Base-by-base conservation (phyloP, 2,329 filamentous ascomycete genomes). In the Nakataea oryzae region DNA sequence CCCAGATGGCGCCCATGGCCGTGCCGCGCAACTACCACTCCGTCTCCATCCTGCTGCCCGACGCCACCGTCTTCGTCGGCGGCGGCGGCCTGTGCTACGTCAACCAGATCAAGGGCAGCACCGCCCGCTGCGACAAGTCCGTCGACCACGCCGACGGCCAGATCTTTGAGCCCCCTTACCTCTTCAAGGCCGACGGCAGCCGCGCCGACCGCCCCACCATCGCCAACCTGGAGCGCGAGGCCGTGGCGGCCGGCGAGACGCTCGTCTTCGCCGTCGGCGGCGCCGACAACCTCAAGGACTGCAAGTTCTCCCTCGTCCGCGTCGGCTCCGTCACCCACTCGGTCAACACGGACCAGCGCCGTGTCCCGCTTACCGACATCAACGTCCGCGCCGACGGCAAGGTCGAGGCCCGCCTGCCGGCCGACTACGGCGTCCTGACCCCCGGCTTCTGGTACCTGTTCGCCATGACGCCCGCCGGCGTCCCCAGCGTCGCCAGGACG, bases 401-500 rank as follows among this genome's bases (percentile, higher is more conserved):
- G 34, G 34, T 59, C 58, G 47, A 34, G 24, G 58, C 47, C 34
- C 30, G 24, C n/a, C 69, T 83, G 5, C 81, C 81, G 0, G 64
- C 65, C 3, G 81, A 84, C 63, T 64, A 76, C 0, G 82, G 81
- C 3, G 71, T 84, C 27, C 67, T 78, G 7, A 64, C 83, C 3
- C 82, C 82, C 0, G 83, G 81, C 0, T 81, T 77, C 66, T 85
- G 78, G 73, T 79, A 80, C 70, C 67, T 85, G 9, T 85, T 84
- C 68, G 81, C 76, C 0, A 70, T 81, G n/a, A 70, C 79, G 62
- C 64, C 69, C 4, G 67, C 66, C 3, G 79, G 80, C 0, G 76
- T 77, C 1, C 81, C 80, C 0, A 80, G 78, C 64, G 64, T 79
- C 3, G 78, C 75, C 0, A 76, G 74, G 68, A 78, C 73, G 1